Conservation (phyloP, 164 flowering plant genomes). For the Magnolia sinica region DNA sequence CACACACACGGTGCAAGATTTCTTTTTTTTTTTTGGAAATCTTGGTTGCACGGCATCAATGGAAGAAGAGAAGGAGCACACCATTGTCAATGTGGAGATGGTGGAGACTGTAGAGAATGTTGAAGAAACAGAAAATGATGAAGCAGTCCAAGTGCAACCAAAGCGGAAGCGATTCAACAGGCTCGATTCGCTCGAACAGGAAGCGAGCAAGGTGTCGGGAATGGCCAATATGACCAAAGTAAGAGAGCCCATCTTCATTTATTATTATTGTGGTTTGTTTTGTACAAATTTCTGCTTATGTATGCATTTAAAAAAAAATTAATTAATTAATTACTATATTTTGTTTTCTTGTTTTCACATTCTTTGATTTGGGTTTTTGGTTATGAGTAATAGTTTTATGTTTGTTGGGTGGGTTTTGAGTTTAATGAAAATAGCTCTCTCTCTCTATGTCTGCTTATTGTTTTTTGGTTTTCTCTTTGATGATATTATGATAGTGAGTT, state of each 20-base stretch:
- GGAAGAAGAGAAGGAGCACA: conserved; percentile 2
- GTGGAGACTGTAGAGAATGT: not conserved
- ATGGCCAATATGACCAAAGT: not conserved
- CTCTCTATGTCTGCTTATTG: too few species aligned
- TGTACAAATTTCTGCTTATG: too few species aligned
- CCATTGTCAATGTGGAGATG: conserved; percentile 1
- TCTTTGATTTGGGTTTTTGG: not conserved
- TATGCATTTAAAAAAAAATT: too few species aligned
- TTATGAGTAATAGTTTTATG: too few species aligned
- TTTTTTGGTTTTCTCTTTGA: too few species aligned
- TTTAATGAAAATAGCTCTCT: not conserved
- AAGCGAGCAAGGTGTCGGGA: conserved; percentile 3
- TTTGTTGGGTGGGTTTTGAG: not conserved
- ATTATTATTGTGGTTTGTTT: not conserved
- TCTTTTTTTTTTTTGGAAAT: too few species aligned
- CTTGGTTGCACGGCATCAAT: not conserved
- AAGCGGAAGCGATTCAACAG: not conserved
- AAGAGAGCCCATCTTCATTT: not conserved
- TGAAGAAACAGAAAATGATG: not conserved
- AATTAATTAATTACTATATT: not conserved
- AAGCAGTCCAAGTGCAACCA: not conserved
- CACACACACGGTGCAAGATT: too few species aligned
- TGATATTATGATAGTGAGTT: too few species aligned
- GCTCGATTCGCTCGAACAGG: conserved; percentile 1
- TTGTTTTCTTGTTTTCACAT: not conserved